Conservation (phyloP, 352 stramenopile species). For the Halophytophthora batemanensis region DNA sequence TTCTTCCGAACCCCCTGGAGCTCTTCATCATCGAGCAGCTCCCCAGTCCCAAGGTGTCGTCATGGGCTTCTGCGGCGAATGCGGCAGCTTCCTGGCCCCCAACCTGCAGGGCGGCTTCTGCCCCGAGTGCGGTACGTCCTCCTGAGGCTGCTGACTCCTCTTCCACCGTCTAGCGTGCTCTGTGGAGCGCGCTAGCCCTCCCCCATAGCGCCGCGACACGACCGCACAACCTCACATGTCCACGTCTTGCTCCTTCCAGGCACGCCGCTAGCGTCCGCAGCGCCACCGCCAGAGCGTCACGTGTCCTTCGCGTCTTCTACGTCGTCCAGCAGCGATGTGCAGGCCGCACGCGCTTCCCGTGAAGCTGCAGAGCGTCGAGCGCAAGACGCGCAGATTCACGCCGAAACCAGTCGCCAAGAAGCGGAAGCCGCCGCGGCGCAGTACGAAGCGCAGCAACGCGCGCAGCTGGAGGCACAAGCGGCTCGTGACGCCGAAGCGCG, state of each 20-base stretch:
- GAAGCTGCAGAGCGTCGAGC: conserved; percentile 52
- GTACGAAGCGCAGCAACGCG: conserved; percentile 50
- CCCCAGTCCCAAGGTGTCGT: neutral
- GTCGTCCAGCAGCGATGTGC: conserved; percentile 11
- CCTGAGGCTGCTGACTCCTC: neutral
- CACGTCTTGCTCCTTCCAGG: conserved; percentile 24
- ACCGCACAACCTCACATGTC: conserved; percentile 2
- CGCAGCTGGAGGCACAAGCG: conserved; percentile 33
- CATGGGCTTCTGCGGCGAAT: conserved; percentile 87
- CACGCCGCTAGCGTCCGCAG: conserved; percentile 7
- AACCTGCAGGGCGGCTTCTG: conserved; percentile 67
- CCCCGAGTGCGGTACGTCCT: conserved; percentile 65
- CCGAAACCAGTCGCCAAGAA: conserved; percentile 40
- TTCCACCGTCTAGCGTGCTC: neutral
- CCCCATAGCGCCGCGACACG: conserved; percentile 11
- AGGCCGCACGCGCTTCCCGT: conserved; percentile 30
- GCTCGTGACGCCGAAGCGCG: conserved; percentile 30
- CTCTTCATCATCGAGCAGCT: conserved; percentile 1
- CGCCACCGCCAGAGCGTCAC: conserved; percentile 11
- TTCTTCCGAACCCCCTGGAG: neutral
- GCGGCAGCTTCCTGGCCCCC: conserved; percentile 53
- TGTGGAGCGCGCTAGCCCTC: conserved; percentile 4
- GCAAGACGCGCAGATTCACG: conserved; percentile 35
- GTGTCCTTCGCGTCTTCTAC: conserved; percentile 16
- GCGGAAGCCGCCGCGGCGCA: conserved; percentile 36